These are phyloP conservation scores for Alternaria novae-zelandiae DNA, from an alignment of 2,329 filamentous ascomycete genomes.

Conservation along the genomic window DNA sequence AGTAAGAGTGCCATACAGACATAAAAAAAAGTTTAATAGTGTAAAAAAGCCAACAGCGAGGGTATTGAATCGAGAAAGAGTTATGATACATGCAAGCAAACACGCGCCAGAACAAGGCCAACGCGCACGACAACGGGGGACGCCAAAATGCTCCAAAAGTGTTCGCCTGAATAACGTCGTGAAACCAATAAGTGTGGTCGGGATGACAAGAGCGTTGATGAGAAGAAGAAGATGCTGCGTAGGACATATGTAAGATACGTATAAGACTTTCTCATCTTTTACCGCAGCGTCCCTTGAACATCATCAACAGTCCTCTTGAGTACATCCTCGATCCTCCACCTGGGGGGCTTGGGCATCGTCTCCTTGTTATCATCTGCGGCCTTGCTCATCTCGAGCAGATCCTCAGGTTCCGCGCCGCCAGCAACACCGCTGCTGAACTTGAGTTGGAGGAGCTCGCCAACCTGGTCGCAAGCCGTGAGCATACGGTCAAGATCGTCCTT, in stretches of 20 bases:
- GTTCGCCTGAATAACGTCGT: not conserved
- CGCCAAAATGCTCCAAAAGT: not conserved
- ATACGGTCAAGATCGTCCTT: slow-evolving; percentile 97
- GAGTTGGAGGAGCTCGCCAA: slow-evolving; percentile 88
- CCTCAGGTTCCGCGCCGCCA: slow-evolving; percentile 80
- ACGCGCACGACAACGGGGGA: not conserved
- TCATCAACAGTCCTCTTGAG: slow-evolving; percentile 76
- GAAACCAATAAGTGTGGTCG: not conserved
- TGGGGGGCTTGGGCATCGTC: slow-evolving; percentile 65
- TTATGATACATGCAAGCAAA: not conserved
- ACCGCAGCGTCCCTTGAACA: slow-evolving; percentile 74
- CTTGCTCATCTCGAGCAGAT: slow-evolving; percentile 67
- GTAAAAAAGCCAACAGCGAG: not conserved
- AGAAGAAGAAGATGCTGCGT: not conserved
- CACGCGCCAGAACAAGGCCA: not conserved
- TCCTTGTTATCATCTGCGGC: slow-evolving; percentile 58
- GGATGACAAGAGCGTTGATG: not conserved
- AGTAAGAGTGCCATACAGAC: not conserved
- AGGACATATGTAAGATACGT: not conserved
- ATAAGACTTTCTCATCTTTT: too few species aligned
- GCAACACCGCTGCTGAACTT: slow-evolving; percentile 98
- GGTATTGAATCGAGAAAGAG: slow-evolving; percentile 1
- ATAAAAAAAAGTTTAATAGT: not conserved
- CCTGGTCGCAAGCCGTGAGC: slow-evolving; percentile 86
- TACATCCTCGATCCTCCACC: slow-evolving; percentile 80